These are phyloP conservation scores for Inga leiocalycina DNA, from an alignment of 306 rosid species.

Conservation along the genomic window DNA sequence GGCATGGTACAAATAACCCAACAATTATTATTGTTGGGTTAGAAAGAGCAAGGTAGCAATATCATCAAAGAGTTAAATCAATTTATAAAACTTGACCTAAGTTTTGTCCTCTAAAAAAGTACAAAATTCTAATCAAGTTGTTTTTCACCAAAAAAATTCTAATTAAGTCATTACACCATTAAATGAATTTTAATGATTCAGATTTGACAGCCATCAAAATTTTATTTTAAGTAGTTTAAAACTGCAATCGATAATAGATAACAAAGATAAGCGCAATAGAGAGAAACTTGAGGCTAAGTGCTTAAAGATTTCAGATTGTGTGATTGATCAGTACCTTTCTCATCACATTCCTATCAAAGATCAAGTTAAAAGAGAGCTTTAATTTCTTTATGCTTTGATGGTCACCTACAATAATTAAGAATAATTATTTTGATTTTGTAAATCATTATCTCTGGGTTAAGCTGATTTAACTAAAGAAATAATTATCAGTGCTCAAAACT, in stretches of 20 bases:
- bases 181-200: not conserved
- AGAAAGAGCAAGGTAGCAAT: too few species aligned
- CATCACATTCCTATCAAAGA: not conserved
- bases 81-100: too few species aligned
- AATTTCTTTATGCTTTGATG: not conserved
- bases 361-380: not conserved
- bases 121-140: too few species aligned
- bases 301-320: not conserved
- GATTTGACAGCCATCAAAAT: not conserved
- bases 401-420: slow-evolving; percentile 7
- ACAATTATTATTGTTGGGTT: too few species aligned
- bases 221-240: not conserved
- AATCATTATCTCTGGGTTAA: slow-evolving; percentile 6
- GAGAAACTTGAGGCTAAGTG: not conserved
- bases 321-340: not conserved
- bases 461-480: slow-evolving; percentile 26
- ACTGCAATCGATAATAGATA: not conserved
- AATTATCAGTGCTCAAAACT: slow-evolving; percentile 41
- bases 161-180: not conserved
- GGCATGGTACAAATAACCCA: too few species aligned
- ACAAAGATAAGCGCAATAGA: not conserved
- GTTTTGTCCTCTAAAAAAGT: too few species aligned
- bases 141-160: too few species aligned
- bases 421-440: slow-evolving; percentile 10
- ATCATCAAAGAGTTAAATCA: too few species aligned